A percentile compares a stretch with the other conserved stretches of the same genome.
Evolutionary conservation across 148 eudicot genomes (phyloP).

Genomic region (Rhododendron griersonianum): DNA sequence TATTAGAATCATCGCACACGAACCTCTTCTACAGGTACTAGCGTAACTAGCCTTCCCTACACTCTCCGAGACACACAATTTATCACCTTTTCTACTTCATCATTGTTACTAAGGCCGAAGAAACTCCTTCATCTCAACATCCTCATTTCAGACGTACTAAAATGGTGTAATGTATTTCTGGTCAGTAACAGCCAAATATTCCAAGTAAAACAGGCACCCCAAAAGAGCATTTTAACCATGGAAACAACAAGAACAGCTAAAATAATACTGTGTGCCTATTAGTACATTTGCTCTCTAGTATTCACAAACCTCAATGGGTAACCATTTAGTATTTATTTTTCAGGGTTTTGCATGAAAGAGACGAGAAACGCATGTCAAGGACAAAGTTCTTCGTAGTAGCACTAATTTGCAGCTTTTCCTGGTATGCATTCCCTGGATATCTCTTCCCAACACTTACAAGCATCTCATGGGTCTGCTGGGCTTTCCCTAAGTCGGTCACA

Average conservation of each 20-base stretch:
- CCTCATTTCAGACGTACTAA: neutral
- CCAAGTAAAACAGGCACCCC: neutral
- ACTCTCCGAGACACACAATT: neutral
- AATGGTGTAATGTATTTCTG: neutral
- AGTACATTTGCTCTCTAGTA: neutral
- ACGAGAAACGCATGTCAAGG: slow-evolving; percentile 58
- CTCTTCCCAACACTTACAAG: slow-evolving; percentile 72
- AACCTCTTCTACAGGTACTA: neutral
- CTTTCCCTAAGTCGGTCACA: slow-evolving; percentile 71
- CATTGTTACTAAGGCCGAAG: neutral
- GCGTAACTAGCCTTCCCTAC: neutral
- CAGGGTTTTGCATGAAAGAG: slow-evolving; percentile 92
- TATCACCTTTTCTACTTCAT: neutral
- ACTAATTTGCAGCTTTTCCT: slow-evolving; percentile 63
- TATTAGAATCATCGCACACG: neutral
- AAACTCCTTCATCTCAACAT: neutral
- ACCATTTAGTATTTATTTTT: neutral
- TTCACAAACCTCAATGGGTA: neutral
- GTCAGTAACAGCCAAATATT: neutral
- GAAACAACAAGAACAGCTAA: neutral
- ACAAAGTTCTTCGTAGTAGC: slow-evolving; percentile 81
- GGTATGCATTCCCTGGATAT: slow-evolving; percentile 81
- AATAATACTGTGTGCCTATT: neutral
- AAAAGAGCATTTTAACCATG: neutral
- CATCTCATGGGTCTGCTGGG: slow-evolving; percentile 91